Percentiles rank a stretch among this genome's conserved stretches.
Conservation (phyloP, 2,329 filamentous ascomycete genomes). For the Penicillium paneum region DNA sequence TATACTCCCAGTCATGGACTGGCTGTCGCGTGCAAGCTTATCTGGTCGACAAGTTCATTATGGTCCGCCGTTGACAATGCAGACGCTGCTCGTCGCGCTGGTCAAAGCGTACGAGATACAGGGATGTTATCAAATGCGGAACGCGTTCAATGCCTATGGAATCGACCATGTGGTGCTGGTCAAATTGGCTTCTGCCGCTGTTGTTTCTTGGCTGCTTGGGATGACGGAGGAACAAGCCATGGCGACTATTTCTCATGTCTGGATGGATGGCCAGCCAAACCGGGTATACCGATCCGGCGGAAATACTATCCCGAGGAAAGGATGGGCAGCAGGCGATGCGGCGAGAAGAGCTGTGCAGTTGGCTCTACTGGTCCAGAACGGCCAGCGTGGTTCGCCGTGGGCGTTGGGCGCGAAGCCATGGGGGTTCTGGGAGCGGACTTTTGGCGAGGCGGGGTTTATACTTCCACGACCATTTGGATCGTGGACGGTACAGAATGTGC, state of each 20-base stretch:
- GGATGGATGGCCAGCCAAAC: constrained; percentile 40
- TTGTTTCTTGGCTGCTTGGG: constrained; percentile 39
- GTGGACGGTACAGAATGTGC: constrained; percentile 24
- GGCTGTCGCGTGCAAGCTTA: constrained; percentile 23
- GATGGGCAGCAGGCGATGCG: constrained; percentile 45
- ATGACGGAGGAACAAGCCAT: constrained; percentile 34
- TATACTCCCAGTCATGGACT: constrained; percentile 37
- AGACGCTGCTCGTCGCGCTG: constrained; percentile 31
- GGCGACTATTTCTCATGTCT: constrained; percentile 40
- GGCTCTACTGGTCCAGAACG: constrained; percentile 26
- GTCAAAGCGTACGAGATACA: constrained; percentile 48
- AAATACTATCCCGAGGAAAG: constrained; percentile 42
- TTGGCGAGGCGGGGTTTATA: constrained; percentile 19
- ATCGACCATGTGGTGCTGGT: constrained; percentile 45
- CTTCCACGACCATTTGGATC: constrained; percentile 19
- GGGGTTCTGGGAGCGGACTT: constrained; percentile 36
- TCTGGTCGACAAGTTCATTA: constrained; percentile 1
- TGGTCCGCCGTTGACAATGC: constrained; percentile 31
- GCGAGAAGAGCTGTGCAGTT: constrained; percentile 42
- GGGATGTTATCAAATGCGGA: constrained; percentile 36
- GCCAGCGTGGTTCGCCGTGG: constrained; percentile 30
- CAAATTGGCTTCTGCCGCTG: constrained; percentile 42
- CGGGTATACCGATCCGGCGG: constrained; percentile 33
- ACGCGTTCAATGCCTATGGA: constrained; percentile 41
- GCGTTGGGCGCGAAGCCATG: constrained; percentile 33